phyloP scores from a whole-genome alignment of 148 eudicot species.

The Pouteria glomerata region DNA sequence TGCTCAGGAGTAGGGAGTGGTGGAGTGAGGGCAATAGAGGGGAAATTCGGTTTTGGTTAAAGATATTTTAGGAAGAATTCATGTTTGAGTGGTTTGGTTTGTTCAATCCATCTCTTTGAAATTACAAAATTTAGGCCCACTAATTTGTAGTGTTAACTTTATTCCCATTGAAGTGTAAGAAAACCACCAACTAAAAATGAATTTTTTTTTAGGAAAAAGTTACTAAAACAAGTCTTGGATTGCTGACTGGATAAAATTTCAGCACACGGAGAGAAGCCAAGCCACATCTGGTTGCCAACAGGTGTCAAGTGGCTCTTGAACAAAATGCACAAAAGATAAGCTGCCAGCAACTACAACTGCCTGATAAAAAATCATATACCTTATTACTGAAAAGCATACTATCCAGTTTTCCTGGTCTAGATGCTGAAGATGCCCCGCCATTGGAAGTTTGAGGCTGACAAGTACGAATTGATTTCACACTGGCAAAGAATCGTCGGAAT shows the following conservation, averaged over 20 bases:
- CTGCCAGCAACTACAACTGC: neutral
- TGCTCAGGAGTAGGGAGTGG: too few relatives aligned
- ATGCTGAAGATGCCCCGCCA: conserved; percentile 65
- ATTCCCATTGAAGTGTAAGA: too few relatives aligned
- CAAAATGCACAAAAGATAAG: neutral
- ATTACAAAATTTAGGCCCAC: too few relatives aligned
- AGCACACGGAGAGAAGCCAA: neutral
- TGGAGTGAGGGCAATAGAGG: too few relatives aligned
- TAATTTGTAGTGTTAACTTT: too few relatives aligned
- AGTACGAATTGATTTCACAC: conserved; percentile 90
- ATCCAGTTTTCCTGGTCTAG: conserved; percentile 64
- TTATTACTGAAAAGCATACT: conserved; percentile 51
- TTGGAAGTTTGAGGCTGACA: conserved; percentile 84
- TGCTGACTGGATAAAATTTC: neutral
- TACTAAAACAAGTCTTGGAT: neutral
- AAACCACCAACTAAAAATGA: too few relatives aligned
- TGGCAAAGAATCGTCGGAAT: conserved; percentile 24
- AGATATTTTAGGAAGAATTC: too few relatives aligned
- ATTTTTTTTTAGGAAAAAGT: too few relatives aligned
- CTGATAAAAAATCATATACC: conserved; percentile 36
- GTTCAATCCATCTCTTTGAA: too few relatives aligned
- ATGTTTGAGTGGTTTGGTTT: too few relatives aligned
- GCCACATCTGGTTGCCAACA: conserved; percentile 4
- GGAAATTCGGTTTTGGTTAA: too few relatives aligned
- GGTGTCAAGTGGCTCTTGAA: neutral